phyloP scores from a whole-genome alignment of 2,329 filamentous ascomycete genomes.

The Aureobasidium sp. region DNA sequence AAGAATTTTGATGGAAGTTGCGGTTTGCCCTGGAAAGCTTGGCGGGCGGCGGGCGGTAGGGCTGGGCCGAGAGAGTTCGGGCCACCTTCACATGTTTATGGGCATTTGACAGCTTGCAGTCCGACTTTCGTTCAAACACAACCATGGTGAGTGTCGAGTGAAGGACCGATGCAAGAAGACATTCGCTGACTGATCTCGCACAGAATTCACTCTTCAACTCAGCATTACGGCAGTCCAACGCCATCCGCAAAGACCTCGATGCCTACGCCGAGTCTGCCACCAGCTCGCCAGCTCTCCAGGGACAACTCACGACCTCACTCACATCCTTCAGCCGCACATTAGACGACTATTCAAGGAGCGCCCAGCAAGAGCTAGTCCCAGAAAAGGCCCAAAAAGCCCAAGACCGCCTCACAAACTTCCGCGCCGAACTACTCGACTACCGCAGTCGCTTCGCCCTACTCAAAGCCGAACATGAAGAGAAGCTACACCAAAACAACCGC shows the following conservation, averaged over 20 bases:
- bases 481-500: conserved; percentile 40
- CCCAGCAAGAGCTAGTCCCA: conserved; percentile 79
- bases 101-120: conserved; percentile 1
- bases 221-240: conserved; percentile 73
- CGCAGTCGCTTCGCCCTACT: conserved; percentile 67
- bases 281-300: conserved; percentile 54
- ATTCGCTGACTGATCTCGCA: neutral
- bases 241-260: conserved; percentile 68
- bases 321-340: conserved; percentile 80
- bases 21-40: no score
- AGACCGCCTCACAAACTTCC: conserved; percentile 79
- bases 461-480: conserved; percentile 68
- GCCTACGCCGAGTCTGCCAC: conserved; percentile 53
- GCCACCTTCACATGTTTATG: neutral
- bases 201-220: conserved; percentile 62
- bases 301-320: conserved; percentile 69
- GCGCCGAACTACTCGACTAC: conserved; percentile 71
- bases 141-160: neutral
- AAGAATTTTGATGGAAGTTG: neutral
- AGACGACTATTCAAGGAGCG: conserved; percentile 81
- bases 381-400: conserved; percentile 87
- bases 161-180: no score
- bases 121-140: neutral
- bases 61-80: neutral
- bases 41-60: neutral